A percentile compares a stretch with the other conserved stretches of the same genome.
phyloP scores from a whole-genome alignment of 2,329 filamentous ascomycete genomes.

The Trichoderma harzianum region DNA sequence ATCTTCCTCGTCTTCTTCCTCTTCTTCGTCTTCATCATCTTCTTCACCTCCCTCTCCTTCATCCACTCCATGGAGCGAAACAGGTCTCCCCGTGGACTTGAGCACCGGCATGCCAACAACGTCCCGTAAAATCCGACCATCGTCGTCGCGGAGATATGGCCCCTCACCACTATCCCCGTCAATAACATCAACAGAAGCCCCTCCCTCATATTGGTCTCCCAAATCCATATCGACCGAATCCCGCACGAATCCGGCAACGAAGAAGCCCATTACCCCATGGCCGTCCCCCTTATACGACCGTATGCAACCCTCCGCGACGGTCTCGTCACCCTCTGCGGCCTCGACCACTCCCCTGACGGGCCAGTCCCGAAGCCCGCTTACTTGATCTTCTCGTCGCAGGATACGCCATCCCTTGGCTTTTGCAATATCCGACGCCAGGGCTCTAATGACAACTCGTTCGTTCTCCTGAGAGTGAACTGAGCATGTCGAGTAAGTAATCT shows the following conservation, averaged over 20 bases:
- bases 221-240: constrained; percentile 20
- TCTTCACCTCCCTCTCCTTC: constrained; percentile 28
- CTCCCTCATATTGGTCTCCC: background rate
- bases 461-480: constrained; percentile 87
- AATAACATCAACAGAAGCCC: background rate
- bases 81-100: constrained; percentile 33
- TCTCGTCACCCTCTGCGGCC: constrained; percentile 46
- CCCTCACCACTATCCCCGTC: constrained; percentile 35
- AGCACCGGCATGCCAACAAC: constrained; percentile 38
- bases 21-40: constrained; percentile 23
- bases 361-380: constrained; percentile 74
- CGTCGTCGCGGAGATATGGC: constrained; percentile 53
- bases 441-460: constrained; percentile 73
- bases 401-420: constrained; percentile 70
- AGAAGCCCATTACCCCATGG: constrained; percentile 90
- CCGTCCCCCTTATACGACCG: constrained; percentile 77
- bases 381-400: constrained; percentile 68
- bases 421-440: constrained; percentile 66
- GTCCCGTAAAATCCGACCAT: constrained; percentile 49
- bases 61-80: constrained; percentile 26
- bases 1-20: constrained; percentile 20
- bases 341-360: constrained; percentile 57
- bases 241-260: constrained; percentile 77
- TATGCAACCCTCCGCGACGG: constrained; percentile 71
- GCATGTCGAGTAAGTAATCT: constrained; percentile 90